These are phyloP conservation scores for Triticum turgidum DNA, from an alignment of 176 grass and related monocot genomes.

Conservation along the genomic window DNA sequence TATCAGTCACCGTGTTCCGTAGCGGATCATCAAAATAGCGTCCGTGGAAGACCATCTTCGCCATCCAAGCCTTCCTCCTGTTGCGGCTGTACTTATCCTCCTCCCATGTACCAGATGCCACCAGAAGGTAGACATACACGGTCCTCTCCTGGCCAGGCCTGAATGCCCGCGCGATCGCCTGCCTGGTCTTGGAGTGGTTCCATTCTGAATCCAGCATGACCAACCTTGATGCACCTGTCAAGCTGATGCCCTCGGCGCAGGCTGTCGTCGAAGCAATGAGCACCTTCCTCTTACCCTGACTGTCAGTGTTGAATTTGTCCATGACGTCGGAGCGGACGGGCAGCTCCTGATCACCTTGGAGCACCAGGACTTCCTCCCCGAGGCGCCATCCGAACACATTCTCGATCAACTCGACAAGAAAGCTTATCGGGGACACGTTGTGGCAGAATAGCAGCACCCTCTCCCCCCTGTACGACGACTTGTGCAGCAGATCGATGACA, in stretches of 20 bases:
- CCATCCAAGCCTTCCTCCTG: constrained; percentile 71
- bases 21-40: constrained; percentile 37
- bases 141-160: constrained; percentile 75
- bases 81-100: constrained; percentile 76
- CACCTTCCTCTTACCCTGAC: constrained; percentile 59
- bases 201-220: constrained; percentile 95
- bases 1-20: constrained; percentile 23
- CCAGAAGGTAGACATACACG: constrained; percentile 79
- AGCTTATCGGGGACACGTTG: constrained; percentile 66
- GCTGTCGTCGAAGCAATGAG: constrained; percentile 89
- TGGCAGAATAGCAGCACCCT: constrained; percentile 91
- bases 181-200: constrained; percentile 92
- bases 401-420: constrained; percentile 65
- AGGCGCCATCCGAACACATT: constrained; percentile 57
- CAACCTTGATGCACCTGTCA: constrained; percentile 84
- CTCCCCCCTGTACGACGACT: constrained; percentile 68
- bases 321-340: constrained; percentile 58
- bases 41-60: constrained; percentile 76
- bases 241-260: constrained; percentile 86
- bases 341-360: constrained; percentile 80
- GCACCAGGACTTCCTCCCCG: constrained; percentile 74
- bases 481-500: constrained; percentile 77
- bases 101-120: constrained; percentile 81
- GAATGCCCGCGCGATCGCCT: constrained; percentile 91
- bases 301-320: constrained; percentile 75